Conservation (phyloP, 768 basidiomycete species). For the Tricholoma sp. region DNA sequence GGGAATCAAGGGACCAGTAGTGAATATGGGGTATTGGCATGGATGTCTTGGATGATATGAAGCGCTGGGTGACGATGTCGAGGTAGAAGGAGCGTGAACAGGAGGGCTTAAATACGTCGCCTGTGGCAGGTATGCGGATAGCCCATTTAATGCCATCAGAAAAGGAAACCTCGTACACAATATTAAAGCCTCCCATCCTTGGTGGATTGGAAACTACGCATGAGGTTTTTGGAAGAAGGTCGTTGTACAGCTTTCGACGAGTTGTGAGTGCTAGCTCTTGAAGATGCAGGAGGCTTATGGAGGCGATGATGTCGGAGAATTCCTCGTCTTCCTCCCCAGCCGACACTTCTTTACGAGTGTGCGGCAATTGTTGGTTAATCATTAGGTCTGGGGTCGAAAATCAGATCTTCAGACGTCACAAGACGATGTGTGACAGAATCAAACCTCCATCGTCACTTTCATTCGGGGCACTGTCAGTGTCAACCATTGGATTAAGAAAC, state of each 20-base stretch:
- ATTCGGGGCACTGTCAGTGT: no score
- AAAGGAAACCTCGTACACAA: background rate
- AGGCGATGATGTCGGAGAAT: background rate
- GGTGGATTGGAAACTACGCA: background rate
- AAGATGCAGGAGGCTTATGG: background rate
- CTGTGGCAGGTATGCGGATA: conserved; percentile 8
- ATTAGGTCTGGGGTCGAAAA: background rate
- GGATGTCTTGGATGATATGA: conserved; percentile 8
- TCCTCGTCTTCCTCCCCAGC: background rate
- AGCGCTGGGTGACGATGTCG: conserved; percentile 7
- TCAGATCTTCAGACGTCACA: no score
- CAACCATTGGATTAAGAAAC: no score
- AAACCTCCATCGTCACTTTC: no score
- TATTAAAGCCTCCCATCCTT: background rate
- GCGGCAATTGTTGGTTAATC: background rate
- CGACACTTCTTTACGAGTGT: background rate
- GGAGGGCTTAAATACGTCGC: background rate
- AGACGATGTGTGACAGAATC: no score
- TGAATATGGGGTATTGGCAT: conserved; percentile 13
- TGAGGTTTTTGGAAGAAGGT: background rate
- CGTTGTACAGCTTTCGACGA: background rate
- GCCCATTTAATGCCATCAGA: conserved; percentile 15
- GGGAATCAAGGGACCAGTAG: conserved; percentile 3
- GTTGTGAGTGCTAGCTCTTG: background rate
- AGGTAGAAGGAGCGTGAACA: background rate